phyloP scores from a whole-genome alignment of 352 stramenopile species.

The Pythium brassicae region DNA sequence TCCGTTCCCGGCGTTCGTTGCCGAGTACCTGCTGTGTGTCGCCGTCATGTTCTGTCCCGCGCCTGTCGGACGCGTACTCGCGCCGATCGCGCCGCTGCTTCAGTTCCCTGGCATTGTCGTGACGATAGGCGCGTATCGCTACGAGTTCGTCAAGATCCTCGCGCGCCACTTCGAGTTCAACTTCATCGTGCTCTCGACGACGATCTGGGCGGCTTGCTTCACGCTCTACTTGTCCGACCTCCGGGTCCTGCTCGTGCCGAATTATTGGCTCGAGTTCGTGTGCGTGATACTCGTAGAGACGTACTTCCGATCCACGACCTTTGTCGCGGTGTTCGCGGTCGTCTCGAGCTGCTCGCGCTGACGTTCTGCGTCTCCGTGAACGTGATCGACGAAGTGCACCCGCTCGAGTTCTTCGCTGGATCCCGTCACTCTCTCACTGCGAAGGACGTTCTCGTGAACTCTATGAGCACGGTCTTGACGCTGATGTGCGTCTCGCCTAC shows the following conservation, averaged over 20 bases:
- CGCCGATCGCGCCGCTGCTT: slow-evolving; percentile 5
- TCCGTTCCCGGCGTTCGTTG: slow-evolving; percentile 1
- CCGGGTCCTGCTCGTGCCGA: slow-evolving; percentile 3
- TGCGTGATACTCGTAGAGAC: slow-evolving; percentile 10
- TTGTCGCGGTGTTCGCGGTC: background rate
- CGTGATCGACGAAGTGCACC: slow-evolving; percentile 1
- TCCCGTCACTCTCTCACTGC: slow-evolving; percentile 1
- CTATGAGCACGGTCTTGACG: slow-evolving; percentile 10
- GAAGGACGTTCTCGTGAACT: slow-evolving; percentile 10
- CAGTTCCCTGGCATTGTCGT: slow-evolving; percentile 4
- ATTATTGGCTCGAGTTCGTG: slow-evolving; percentile 11
- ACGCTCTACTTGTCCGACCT: slow-evolving; percentile 2
- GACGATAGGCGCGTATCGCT: slow-evolving; percentile 6
- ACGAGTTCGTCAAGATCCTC: slow-evolving; percentile 10
- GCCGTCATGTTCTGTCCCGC: slow-evolving; percentile 1
- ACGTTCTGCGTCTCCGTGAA: background rate
- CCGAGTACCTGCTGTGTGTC: slow-evolving; percentile 3
- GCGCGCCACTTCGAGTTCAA: slow-evolving; percentile 11
- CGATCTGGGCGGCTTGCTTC: slow-evolving; percentile 6
- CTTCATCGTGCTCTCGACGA: slow-evolving; percentile 4
- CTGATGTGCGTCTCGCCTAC: slow-evolving; percentile 9
- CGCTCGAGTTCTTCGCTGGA: background rate
- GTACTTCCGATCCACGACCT: slow-evolving; percentile 3
- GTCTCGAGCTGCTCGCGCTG: slow-evolving; percentile 6
- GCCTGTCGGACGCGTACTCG: slow-evolving; percentile 2